phyloP scores from a whole-genome alignment of 2,329 filamentous ascomycete species.

The Tolypocladium capitatum region DNA sequence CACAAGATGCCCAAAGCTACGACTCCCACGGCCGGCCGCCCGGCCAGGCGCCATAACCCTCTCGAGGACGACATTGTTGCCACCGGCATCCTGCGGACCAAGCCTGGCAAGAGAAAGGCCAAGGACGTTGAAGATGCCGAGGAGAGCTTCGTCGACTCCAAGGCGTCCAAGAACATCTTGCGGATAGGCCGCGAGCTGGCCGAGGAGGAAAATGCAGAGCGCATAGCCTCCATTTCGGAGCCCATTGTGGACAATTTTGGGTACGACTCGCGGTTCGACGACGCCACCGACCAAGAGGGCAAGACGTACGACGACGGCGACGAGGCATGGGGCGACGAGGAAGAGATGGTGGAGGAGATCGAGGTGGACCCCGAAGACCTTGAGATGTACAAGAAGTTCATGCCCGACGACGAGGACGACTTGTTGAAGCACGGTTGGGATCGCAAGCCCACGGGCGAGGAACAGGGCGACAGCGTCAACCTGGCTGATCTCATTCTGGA shows the following conservation, averaged over 20 bases:
- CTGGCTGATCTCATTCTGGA: slow-evolving; percentile 85
- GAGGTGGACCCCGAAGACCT: slow-evolving; percentile 84
- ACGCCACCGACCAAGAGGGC: slow-evolving; percentile 34
- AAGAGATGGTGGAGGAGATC: slow-evolving; percentile 55
- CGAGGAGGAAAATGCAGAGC: slow-evolving; percentile 53
- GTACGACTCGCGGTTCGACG: slow-evolving; percentile 63
- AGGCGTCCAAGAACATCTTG: slow-evolving; percentile 77
- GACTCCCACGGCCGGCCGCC: slow-evolving; percentile 41
- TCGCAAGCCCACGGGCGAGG: slow-evolving; percentile 29
- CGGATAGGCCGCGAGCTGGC: slow-evolving; percentile 79
- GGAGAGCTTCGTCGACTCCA: slow-evolving; percentile 71
- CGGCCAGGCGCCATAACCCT: slow-evolving; percentile 68
- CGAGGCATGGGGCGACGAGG: slow-evolving; percentile 67
- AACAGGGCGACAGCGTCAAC: slow-evolving; percentile 51
- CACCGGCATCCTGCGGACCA: slow-evolving; percentile 56
- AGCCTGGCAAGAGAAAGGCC: slow-evolving; percentile 57
- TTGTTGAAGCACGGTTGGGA: slow-evolving; percentile 55
- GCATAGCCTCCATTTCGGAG: slow-evolving; percentile 23
- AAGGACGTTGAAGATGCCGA: slow-evolving; percentile 48
- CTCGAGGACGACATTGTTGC: slow-evolving; percentile 77
- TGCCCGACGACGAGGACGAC: slow-evolving; percentile 59
- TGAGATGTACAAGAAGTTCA: slow-evolving; percentile 81
- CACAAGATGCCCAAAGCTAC: slow-evolving; percentile 66
- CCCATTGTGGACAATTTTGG: slow-evolving; percentile 47
- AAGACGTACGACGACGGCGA: slow-evolving; percentile 39